A percentile compares a stretch with the other conserved stretches of the same genome.
Conservation (phyloP, 768 basidiomycete species). For the Sarcodon aspratus region DNA sequence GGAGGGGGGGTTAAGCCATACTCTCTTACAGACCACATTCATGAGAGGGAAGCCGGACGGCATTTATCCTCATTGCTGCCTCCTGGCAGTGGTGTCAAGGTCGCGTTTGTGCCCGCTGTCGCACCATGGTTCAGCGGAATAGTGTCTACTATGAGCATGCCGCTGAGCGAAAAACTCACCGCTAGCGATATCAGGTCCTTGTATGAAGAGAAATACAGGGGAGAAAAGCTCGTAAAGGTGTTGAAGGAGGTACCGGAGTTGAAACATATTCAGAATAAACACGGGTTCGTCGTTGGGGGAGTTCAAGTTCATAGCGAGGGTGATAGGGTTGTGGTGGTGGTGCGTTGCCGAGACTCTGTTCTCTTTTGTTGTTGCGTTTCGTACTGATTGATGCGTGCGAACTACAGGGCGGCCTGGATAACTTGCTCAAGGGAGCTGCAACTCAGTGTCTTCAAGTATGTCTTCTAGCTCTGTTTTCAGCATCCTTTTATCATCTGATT, state of each 20-base stretch:
- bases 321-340: conserved; percentile 89
- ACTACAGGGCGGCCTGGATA: conserved; percentile 85
- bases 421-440: conserved; percentile 94
- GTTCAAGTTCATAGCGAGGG: conserved; percentile 87
- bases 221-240: conserved; percentile 63
- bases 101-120: conserved; percentile 84
- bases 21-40: conserved; percentile 92
- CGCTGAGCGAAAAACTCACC: conserved; percentile 51
- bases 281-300: conserved; percentile 87
- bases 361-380: neutral
- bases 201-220: conserved; percentile 69
- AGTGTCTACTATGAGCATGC: conserved; percentile 76
- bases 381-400: neutral
- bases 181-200: conserved; percentile 64
- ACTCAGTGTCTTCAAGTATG: conserved; percentile 95
- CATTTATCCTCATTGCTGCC: conserved; percentile 64
- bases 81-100: conserved; percentile 26
- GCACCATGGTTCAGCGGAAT: conserved; percentile 97
- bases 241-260: conserved; percentile 64
- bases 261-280: conserved; percentile 65
- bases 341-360: conserved; percentile 26
- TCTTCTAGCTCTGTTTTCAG: neutral
- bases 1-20: conserved; percentile 74
- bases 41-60: conserved; percentile 87
- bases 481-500: neutral